Evolutionary conservation across 257 asterid genomes (phyloP).

Genomic region (Plantago elongata): DNA sequence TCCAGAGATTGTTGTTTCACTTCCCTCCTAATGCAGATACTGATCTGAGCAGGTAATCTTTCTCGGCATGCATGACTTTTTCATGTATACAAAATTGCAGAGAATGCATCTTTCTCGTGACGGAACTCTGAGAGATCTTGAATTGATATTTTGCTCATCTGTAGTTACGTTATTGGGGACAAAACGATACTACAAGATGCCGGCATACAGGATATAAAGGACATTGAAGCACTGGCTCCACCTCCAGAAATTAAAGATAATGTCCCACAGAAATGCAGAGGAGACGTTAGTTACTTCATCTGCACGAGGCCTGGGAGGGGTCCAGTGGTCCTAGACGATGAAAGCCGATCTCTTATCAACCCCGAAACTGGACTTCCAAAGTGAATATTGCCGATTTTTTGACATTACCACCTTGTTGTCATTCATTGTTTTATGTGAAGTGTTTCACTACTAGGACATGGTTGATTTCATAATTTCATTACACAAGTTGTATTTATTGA

Average conservation of each 20-base stretch:
- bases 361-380: conserved; percentile 75
- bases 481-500: too few species aligned
- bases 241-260: conserved; percentile 79
- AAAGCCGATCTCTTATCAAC: conserved; percentile 64
- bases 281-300: conserved; percentile 92
- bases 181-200: conserved; percentile 81
- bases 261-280: conserved; percentile 45
- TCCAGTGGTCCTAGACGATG: conserved; percentile 68
- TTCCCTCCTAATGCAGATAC: conserved; percentile 81
- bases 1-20: conserved; percentile 67
- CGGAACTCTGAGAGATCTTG: not conserved
- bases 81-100: not conserved
- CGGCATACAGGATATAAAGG: conserved; percentile 62
- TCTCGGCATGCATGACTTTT: too few species aligned
- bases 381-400: conserved; percentile 26
- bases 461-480: too few species aligned
- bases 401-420: conserved; percentile 4
- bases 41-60: conserved; percentile 62
- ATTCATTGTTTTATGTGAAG: not conserved
- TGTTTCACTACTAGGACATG: too few species aligned
- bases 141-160: conserved; percentile 1
- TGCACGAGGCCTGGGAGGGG: conserved; percentile 62
- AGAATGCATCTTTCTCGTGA: not conserved
- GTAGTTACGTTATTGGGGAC: conserved; percentile 90
- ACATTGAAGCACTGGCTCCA: conserved; percentile 58